Evolutionary conservation across 2,329 filamentous ascomycete genomes (phyloP).

Genomic region (Xylogone sp.): DNA sequence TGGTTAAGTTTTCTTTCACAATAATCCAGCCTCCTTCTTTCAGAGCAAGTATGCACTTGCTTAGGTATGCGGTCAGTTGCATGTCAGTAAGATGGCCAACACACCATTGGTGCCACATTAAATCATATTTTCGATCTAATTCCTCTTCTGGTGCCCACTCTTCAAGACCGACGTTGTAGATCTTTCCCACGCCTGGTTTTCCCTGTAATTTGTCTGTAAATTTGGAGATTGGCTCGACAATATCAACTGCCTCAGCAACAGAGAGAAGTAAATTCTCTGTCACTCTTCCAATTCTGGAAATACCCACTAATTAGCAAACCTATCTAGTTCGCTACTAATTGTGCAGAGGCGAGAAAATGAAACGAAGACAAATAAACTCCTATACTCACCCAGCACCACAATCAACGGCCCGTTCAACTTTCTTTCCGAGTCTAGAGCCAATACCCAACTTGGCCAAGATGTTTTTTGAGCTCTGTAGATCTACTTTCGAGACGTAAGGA

Average conservation of each 20-base stretch:
- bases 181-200: slow-evolving; percentile 53
- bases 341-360: too few species aligned
- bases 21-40: slow-evolving; percentile 57
- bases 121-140: slow-evolving; percentile 56
- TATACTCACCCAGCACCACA: slow-evolving; percentile 34
- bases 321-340: too few species aligned
- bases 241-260: slow-evolving; percentile 69
- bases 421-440: slow-evolving; percentile 23
- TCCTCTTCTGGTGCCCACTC: slow-evolving; percentile 53
- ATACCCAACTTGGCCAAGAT: slow-evolving; percentile 65
- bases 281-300: slow-evolving; percentile 70
- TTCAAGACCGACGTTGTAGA: slow-evolving; percentile 73
- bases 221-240: slow-evolving; percentile 80
- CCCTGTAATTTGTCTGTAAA: slow-evolving; percentile 65
- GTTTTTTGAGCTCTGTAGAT: slow-evolving; percentile 65
- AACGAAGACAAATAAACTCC: too few species aligned
- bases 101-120: slow-evolving; percentile 93
- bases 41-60: slow-evolving; percentile 52
- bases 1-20: slow-evolving; percentile 75
- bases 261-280: slow-evolving; percentile 72
- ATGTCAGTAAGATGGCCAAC: slow-evolving; percentile 74
- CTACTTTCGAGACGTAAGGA: slow-evolving; percentile 64
- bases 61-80: slow-evolving; percentile 66
- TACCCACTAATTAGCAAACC: too few species aligned
- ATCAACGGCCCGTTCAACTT: slow-evolving; percentile 31